These are phyloP conservation scores for Boletellus sp. DNA, from an alignment of 768 basidiomycete species.

Conservation along the genomic window DNA sequence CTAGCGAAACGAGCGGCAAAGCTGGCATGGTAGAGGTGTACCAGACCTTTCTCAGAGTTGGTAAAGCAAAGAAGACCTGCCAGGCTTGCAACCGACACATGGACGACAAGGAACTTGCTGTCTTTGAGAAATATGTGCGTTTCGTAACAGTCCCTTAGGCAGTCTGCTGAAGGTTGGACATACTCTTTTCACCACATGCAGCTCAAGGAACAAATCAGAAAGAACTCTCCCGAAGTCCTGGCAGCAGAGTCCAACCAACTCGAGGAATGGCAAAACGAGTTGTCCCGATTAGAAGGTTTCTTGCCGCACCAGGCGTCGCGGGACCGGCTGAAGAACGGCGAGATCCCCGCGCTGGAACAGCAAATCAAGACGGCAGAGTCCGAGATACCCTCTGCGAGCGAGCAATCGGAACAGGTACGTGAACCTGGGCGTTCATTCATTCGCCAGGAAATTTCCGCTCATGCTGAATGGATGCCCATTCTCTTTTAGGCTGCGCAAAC, in stretches of 20 bases:
- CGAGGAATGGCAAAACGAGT: constrained; percentile 55
- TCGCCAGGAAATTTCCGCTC: too few relatives aligned
- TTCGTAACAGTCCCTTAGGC: neutral
- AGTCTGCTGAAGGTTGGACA: neutral
- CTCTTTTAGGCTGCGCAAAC: constrained; percentile 46
- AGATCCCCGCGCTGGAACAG: constrained; percentile 65
- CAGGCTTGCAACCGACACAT: constrained; percentile 72
- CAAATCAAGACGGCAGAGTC: constrained; percentile 57
- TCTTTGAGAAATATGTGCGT: constrained; percentile 71
- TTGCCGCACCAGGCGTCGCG: constrained; percentile 52
- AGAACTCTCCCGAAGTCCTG: constrained; percentile 45
- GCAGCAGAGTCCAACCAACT: constrained; percentile 37
- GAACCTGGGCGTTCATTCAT: too few relatives aligned
- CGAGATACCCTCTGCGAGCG: constrained; percentile 48
- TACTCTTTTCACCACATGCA: constrained; percentile 25
- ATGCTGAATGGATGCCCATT: neutral
- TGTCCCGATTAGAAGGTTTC: constrained; percentile 55
- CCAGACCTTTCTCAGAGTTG: constrained; percentile 50
- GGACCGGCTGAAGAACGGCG: constrained; percentile 51
- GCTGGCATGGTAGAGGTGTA: constrained; percentile 47
- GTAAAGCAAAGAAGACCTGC: constrained; percentile 66
- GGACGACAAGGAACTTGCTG: constrained; percentile 46
- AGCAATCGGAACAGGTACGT: constrained; percentile 60
- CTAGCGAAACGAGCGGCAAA: constrained; percentile 20
- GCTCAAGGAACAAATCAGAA: constrained; percentile 63